Evolutionary conservation across 2,329 filamentous ascomycete genomes (phyloP).

Genomic region (Xylaria sp.): DNA sequence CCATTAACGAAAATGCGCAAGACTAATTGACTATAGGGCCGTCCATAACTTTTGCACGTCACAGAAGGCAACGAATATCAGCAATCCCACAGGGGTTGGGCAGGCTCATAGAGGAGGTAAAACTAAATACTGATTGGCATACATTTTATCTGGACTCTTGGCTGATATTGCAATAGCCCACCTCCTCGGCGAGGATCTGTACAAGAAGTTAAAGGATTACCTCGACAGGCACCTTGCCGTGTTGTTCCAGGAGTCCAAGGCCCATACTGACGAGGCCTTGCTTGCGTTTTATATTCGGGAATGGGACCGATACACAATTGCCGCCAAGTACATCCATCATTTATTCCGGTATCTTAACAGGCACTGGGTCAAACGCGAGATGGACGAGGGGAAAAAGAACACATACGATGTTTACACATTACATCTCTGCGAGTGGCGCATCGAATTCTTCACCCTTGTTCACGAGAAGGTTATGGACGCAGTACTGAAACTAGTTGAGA

Average conservation of each 20-base stretch:
- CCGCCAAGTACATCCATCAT: constrained; percentile 97
- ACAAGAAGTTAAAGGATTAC: constrained; percentile 89
- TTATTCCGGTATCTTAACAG: constrained; percentile 95
- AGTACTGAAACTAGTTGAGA: constrained; percentile 94
- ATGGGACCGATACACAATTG: constrained; percentile 95
- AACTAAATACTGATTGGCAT: background rate
- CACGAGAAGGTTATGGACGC: constrained; percentile 92
- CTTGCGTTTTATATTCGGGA: constrained; percentile 94
- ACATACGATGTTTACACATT: constrained; percentile 98
- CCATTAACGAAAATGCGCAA: background rate
- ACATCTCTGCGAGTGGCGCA: constrained; percentile 94
- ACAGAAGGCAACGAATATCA: constrained; percentile 84
- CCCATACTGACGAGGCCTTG: constrained; percentile 88
- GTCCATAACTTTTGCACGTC: constrained; percentile 99
- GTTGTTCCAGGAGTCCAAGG: constrained; percentile 77
- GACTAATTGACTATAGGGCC: constrained; percentile 66
- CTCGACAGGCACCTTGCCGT: constrained; percentile 79
- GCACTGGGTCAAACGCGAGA: constrained; percentile 98
- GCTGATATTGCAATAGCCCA: constrained; percentile 70
- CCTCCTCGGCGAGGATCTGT: constrained; percentile 93
- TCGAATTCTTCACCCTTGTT: constrained; percentile 86
- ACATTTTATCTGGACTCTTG: constrained; percentile 26
- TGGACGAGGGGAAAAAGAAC: constrained; percentile 98
- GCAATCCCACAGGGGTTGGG: constrained; percentile 55
- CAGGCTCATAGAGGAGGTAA: constrained; percentile 76